These are phyloP conservation scores for Cyanidium caldarium DNA, from an alignment of 23 red algal genomes.

Conservation along the genomic window DNA sequence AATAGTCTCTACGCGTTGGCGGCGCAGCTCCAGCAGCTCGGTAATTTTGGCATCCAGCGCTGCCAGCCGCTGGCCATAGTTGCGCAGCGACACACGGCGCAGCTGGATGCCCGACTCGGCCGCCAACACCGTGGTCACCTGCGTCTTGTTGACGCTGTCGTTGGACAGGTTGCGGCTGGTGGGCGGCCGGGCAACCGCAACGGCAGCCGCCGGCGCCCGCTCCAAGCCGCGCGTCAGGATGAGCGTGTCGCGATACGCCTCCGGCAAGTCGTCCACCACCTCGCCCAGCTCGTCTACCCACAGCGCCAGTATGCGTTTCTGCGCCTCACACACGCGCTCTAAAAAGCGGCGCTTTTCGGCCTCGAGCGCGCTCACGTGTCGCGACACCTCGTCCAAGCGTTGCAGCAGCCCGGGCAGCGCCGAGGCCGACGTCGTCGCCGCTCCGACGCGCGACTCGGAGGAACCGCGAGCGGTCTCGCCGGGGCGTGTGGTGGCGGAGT, in stretches of 20 bases:
- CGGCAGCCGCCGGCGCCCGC: background rate
- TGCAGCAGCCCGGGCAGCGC: background rate
- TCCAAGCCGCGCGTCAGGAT: background rate
- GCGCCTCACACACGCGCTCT: background rate
- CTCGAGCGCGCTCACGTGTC: background rate
- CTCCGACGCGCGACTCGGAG: background rate
- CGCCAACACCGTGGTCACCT: background rate
- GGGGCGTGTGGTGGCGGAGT: background rate
- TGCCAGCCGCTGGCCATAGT: background rate
- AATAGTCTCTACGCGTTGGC: background rate
- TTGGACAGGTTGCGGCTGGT: background rate
- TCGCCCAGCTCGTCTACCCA: conserved; percentile 3
- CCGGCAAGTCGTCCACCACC: background rate
- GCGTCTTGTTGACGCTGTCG: background rate
- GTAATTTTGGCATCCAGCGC: background rate
- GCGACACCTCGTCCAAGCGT: background rate
- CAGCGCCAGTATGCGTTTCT: background rate
- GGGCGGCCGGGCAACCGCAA: too few species aligned
- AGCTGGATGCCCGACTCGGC: background rate
- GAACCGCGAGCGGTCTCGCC: too few species aligned
- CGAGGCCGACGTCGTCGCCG: background rate
- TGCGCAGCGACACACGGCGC: background rate
- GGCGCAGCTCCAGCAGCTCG: background rate
- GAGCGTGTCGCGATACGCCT: background rate
- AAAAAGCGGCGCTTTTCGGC: background rate